phyloP scores from a whole-genome alignment of 768 basidiomycete species.

The Auricularia sp. region DNA sequence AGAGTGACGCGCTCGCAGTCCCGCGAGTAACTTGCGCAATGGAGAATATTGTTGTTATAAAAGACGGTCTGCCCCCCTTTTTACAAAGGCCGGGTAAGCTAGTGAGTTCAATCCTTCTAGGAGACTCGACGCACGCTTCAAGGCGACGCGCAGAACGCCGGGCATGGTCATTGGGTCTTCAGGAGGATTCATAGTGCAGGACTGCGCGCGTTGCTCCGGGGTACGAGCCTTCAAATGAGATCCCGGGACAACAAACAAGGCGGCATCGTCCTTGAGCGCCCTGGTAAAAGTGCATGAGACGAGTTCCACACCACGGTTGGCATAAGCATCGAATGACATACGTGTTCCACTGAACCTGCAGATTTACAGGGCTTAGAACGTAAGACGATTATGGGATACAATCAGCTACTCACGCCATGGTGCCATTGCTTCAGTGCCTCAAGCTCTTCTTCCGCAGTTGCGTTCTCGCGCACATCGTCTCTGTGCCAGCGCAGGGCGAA shows the following conservation, averaged over 20 bases:
- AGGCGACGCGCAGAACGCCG: constrained; percentile 41
- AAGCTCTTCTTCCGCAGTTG: constrained; percentile 50
- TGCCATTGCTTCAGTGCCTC: constrained; percentile 48
- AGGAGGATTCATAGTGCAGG: constrained; percentile 40
- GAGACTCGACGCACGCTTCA: constrained; percentile 36
- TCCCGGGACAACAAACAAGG: constrained; percentile 60
- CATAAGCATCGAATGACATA: constrained; percentile 23
- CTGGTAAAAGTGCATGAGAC: constrained; percentile 23
- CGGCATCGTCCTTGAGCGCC: constrained; percentile 57
- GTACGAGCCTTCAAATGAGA: constrained; percentile 53
- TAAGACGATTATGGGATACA: neutral
- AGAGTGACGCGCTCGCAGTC: constrained; percentile 47
- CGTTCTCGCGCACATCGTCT: constrained; percentile 57
- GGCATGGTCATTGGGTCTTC: constrained; percentile 60
- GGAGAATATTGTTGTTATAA: constrained; percentile 71
- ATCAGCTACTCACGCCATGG: constrained; percentile 44
- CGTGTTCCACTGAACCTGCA: constrained; percentile 76
- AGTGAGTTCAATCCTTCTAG: neutral
- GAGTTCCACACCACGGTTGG: neutral
- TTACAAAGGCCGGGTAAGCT: neutral
- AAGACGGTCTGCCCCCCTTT: constrained; percentile 68
- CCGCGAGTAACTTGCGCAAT: constrained; percentile 56
- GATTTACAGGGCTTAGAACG: neutral
- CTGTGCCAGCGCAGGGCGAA: constrained; percentile 76
- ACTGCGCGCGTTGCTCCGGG: constrained; percentile 45